Evolutionary conservation across 371 early-diverging fungal genomes (phyloP).

Genomic region (Mortierella sp.): DNA sequence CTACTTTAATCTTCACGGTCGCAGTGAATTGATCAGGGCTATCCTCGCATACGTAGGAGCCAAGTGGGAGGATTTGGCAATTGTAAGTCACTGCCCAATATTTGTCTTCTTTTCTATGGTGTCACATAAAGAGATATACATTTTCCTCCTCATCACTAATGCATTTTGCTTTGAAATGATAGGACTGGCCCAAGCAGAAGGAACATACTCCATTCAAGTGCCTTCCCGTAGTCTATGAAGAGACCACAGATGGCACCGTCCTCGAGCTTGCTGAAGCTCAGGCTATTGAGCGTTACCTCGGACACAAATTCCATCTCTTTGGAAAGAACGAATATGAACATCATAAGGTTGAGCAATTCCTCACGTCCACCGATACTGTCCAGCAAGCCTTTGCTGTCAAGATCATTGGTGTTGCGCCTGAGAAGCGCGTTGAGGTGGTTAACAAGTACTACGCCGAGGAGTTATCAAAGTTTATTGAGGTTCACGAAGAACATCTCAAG

Average conservation of each 20-base stretch:
- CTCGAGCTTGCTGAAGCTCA: constrained; percentile 58
- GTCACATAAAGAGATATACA: too few relatives aligned
- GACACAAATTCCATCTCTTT: constrained; percentile 40
- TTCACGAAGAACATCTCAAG: constrained; percentile 29
- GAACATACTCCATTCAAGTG: constrained; percentile 49
- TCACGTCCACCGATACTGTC: constrained; percentile 25
- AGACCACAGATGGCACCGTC: constrained; percentile 31
- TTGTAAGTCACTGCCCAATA: constrained; percentile 21
- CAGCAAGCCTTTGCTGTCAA: constrained; percentile 1
- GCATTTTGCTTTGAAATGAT: not conserved
- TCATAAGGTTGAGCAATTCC: constrained; percentile 33
- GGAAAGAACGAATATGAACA: constrained; percentile 45
- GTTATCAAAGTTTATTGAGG: constrained; percentile 13
- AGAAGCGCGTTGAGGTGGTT: constrained; percentile 18
- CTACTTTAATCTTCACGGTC: constrained; percentile 50
- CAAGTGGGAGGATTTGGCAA: constrained; percentile 34
- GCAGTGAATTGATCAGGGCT: constrained; percentile 40
- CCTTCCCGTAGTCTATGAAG: constrained; percentile 61
- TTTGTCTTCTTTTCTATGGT: not conserved
- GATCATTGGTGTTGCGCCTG: constrained; percentile 18
- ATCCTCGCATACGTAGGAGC: constrained; percentile 30
- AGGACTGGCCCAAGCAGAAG: constrained; percentile 61
- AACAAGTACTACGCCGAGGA: constrained; percentile 21
- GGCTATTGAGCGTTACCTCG: constrained; percentile 62
- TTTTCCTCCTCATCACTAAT: too few relatives aligned